phyloP scores from a whole-genome alignment of 2,329 filamentous ascomycete species.

The Sclerotinia borealis region DNA sequence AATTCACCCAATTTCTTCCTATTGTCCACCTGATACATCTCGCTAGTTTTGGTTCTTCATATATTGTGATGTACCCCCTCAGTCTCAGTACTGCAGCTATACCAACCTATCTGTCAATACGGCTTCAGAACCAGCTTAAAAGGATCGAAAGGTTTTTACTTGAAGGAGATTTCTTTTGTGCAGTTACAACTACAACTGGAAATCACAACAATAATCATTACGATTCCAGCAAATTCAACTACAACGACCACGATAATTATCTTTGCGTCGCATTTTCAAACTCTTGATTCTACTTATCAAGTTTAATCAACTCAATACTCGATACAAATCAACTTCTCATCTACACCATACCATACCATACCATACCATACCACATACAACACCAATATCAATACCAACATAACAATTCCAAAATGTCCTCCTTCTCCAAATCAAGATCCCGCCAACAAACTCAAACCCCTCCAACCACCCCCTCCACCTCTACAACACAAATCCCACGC shows the following conservation, averaged over 20 bases:
- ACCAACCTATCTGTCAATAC: not conserved
- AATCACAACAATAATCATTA: not conserved
- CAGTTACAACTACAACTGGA: not conserved
- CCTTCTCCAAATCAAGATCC: not conserved
- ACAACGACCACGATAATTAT: not conserved
- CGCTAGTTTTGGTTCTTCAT: not conserved
- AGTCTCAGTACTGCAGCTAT: too few relatives aligned
- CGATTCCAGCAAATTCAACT: not conserved
- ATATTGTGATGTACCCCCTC: not conserved
- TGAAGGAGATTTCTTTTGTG: not conserved
- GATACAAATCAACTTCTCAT: not conserved
- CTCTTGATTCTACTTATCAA: too few relatives aligned
- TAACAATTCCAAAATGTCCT: not conserved
- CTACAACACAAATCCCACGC: not conserved
- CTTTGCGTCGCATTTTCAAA: not conserved
- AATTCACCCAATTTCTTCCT: not conserved
- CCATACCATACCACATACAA: not conserved
- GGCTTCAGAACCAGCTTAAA: too few relatives aligned
- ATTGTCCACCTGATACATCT: not conserved
- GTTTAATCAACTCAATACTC: not conserved
- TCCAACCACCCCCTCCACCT: not conserved
- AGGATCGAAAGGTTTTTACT: too few relatives aligned
- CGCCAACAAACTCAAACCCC: not conserved
- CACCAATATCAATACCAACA: not conserved
- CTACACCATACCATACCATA: not conserved